A percentile compares a stretch with the other conserved stretches of the same genome.
These are phyloP conservation scores for Cairneyella variabilis DNA, from an alignment of 495 filamentous ascomycete genomes.

Conservation along the genomic window DNA sequence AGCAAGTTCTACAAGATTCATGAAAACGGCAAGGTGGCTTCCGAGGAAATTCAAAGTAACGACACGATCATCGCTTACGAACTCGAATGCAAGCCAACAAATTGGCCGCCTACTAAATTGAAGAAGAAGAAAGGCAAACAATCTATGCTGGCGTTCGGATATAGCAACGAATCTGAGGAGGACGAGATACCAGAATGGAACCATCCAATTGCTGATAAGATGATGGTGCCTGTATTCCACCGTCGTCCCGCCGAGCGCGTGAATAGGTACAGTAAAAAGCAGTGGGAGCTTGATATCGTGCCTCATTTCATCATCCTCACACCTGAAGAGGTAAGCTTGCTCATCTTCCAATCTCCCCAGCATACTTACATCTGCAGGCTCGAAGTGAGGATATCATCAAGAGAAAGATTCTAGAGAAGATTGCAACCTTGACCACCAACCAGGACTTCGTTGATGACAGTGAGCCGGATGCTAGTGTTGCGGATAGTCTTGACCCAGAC, in stretches of 20 bases:
- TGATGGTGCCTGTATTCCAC: slow-evolving; percentile 80
- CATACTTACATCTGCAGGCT: slow-evolving; percentile 23
- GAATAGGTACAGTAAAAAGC: slow-evolving; percentile 22
- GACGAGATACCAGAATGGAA: slow-evolving; percentile 56
- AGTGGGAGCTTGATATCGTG: slow-evolving; percentile 22
- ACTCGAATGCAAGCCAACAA: slow-evolving; percentile 74
- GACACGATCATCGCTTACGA: slow-evolving; percentile 78
- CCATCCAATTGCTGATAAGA: slow-evolving; percentile 59
- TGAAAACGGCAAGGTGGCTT: slow-evolving; percentile 58
- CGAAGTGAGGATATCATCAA: slow-evolving; percentile 45
- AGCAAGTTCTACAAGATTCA: slow-evolving; percentile 80
- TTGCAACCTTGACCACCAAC: slow-evolving; percentile 37
- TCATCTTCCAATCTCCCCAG: not conserved
- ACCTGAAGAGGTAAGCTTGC: slow-evolving; percentile 34
- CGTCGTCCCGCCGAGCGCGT: slow-evolving; percentile 31
- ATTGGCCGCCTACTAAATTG: slow-evolving; percentile 50
- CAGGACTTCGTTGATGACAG: slow-evolving; percentile 38
- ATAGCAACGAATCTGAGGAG: slow-evolving; percentile 47
- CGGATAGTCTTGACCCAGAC: slow-evolving; percentile 62
- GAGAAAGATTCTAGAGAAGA: slow-evolving; percentile 45
- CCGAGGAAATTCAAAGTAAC: slow-evolving; percentile 59
- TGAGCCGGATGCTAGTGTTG: slow-evolving; percentile 34
- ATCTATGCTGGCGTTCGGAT: slow-evolving; percentile 36
- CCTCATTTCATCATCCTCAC: slow-evolving; percentile 51
- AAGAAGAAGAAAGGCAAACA: slow-evolving; percentile 37